Evolutionary conservation across 345 rosid species (phyloP).

Genomic region (Tarenaya hassleriana): DNA sequence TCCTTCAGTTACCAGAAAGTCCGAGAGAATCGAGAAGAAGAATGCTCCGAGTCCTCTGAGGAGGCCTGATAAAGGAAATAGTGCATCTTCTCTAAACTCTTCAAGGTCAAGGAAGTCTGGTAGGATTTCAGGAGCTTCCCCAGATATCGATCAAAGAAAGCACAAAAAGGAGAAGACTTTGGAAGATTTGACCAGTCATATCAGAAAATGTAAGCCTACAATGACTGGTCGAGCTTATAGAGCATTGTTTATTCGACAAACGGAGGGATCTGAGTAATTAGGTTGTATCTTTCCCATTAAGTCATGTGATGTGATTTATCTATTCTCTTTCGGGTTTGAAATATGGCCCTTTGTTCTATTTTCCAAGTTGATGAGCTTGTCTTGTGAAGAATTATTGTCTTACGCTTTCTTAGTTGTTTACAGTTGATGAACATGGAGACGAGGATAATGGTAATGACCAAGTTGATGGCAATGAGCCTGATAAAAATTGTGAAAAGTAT

Average conservation of each 20-base stretch:
- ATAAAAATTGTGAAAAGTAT: not conserved
- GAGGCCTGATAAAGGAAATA: slow-evolving; percentile 54
- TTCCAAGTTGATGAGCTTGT: not conserved
- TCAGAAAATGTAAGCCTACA: slow-evolving; percentile 30
- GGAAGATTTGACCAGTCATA: slow-evolving; percentile 31
- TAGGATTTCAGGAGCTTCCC: slow-evolving; percentile 22
- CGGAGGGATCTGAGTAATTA: slow-evolving; percentile 27
- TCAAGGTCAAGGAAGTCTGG: slow-evolving; percentile 36
- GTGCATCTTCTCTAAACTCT: slow-evolving; percentile 30
- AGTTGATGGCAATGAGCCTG: not conserved
- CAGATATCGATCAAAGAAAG: slow-evolving; percentile 27
- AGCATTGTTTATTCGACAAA: slow-evolving; percentile 32
- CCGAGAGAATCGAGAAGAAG: slow-evolving; percentile 38
- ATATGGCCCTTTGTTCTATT: not conserved
- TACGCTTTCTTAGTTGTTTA: not conserved
- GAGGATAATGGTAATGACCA: not conserved
- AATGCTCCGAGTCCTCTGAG: slow-evolving; percentile 34
- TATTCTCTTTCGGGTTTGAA: not conserved
- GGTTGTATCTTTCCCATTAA: slow-evolving; percentile 18
- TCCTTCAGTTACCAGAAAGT: slow-evolving; percentile 31
- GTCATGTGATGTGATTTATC: too few species aligned
- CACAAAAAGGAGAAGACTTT: slow-evolving; percentile 30
- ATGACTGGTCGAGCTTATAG: slow-evolving; percentile 39
- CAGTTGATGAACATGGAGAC: not conserved
- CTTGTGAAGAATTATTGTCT: not conserved